Conservation (phyloP, 768 basidiomycete genomes). For the Xerocomus potaroensis region DNA sequence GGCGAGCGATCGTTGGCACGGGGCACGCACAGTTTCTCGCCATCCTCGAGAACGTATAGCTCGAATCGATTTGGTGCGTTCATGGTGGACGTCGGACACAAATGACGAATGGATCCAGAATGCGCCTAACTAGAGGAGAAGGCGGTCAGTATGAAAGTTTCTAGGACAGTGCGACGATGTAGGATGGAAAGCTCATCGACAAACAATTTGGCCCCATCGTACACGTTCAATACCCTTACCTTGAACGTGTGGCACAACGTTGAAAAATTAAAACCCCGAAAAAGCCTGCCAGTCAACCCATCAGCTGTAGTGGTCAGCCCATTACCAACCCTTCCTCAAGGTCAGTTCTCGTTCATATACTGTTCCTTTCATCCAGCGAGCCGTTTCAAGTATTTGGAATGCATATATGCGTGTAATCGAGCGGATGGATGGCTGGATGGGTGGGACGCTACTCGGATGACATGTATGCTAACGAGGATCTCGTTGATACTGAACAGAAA, state of each 20-base stretch:
- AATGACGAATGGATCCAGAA: no score
- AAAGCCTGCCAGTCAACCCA: slow-evolving; percentile 4
- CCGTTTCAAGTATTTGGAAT: slow-evolving; percentile 14
- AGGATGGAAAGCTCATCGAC: slow-evolving; percentile 64
- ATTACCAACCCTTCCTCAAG: slow-evolving; percentile 57
- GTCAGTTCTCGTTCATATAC: slow-evolving; percentile 45
- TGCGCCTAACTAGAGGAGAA: background rate
- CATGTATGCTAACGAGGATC: slow-evolving; percentile 18
- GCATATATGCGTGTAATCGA: slow-evolving; percentile 13
- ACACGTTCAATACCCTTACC: no score
- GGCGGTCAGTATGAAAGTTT: no score
- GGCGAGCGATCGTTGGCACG: background rate
- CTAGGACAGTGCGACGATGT: no score
- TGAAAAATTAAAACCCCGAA: slow-evolving; percentile 30
- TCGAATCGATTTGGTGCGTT: slow-evolving; percentile 95
- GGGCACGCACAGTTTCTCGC: slow-evolving; percentile 82
- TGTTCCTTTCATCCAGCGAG: slow-evolving; percentile 14
- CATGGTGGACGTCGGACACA: slow-evolving; percentile 49
- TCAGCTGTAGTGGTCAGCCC: slow-evolving; percentile 32
- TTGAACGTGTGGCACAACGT: no score
- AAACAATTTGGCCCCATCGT: slow-evolving; percentile 71
- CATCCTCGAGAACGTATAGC: slow-evolving; percentile 87
- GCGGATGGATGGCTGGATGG: slow-evolving; percentile 52
- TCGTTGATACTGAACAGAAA: slow-evolving; percentile 33
- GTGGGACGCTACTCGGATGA: slow-evolving; percentile 33